Base-by-base conservation (phyloP, 805 yeast species). In the Ogataea corticis region DNA sequence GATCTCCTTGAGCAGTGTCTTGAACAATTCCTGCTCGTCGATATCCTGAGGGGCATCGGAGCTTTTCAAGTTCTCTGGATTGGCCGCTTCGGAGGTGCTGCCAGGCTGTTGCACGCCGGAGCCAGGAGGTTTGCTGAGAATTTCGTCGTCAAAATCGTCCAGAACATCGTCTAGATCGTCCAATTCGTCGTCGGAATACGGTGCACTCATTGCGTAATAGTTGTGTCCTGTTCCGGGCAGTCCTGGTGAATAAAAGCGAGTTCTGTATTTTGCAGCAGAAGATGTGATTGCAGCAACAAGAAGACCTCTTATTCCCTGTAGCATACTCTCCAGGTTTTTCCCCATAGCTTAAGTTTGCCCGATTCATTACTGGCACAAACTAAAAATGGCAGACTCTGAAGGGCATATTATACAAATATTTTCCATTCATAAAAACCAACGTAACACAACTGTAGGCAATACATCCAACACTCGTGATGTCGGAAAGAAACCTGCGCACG, bases 131-230 rank as follows among this genome's bases (percentile, higher is more conserved):
- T 79, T 73, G 48, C 76, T 76, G 45, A 85, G 69, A 0, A 83
- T 74, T 46, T 82, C 87, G 49, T 83, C 87, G 33, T 84, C 87
- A 61, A 86, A 86, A 51, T 90, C 97, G 59, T 90, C 96, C 41
- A 92, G 71, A 48, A 88, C 72, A 57, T 88, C 96, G 54, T 87
- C 96, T 50, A 87, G 74, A 54, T 87, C 95, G 57, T 63, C 96
- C 50, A 87, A 75, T 51, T 87, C 94, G 57, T 61, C 95, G 46
- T 62, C 62, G 9, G 53, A 46, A 32, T 43, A 41, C 16, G 43
- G 13, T 21, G 45, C 13, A 27, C 23, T 42, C 30, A 10, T 46
- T 32, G 35, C 15, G 5, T n/a, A n/a, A n/a, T n/a, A n/a, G n/a
- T n/a, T n/a, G n/a, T n/a, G n/a, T n/a, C n/a, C n/a, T n/a, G n/a